Evolutionary conservation across 2,329 filamentous ascomycete genomes (phyloP), one percentile per base, ranked within the genome.

Genomic region (Mycocentrospora acerina): DNA sequence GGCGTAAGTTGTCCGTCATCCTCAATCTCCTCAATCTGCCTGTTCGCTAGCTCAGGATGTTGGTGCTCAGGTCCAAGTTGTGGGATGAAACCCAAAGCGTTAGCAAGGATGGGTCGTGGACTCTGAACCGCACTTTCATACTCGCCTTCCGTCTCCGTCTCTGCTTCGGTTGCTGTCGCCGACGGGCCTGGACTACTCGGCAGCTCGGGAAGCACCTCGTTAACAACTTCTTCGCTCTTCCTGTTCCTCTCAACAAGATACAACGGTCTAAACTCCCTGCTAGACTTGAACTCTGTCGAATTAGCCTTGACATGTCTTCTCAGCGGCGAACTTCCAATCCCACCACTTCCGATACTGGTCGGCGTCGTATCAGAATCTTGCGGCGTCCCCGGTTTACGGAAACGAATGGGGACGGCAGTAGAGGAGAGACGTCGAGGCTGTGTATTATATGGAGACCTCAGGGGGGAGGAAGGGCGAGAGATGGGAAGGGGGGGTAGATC

Each of bases 251-350:
- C 87, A 6, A 95, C 80, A 15, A 95, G 81, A 66, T 87, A 91
- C 7, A 96, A 71, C 0, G 90, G 90, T 51, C 86, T 83, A 56
- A 90, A 84, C 59, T 93, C 88, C 13, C 76, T 77, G 48, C 69
- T 79, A 29, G 67, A 68, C 43, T 69, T 73, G 57, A 79, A 79
- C 45, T 80, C 76, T 4, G 70, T 69, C 1, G 77, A 80, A 35
- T 67, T 69, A 1, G 71, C 67, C 24, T 76, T 72, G 30, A 66
- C 63, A 44, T 75, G 72, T 22, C 73, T 69, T 14, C 64, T 56
- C 7, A 63, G 66, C 17, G 74, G 74, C 7, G 74, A 75, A 13
- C 49, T 63, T n/a, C 66, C 65, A 22, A 22, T 22, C 19, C 19
- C 19, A 22, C 5, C 9, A 9, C 19, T 22, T n/a, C n/a, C n/a